Base-by-base conservation (phyloP, 148 eudicot genomes). In the Suaeda aralocaspica region DNA sequence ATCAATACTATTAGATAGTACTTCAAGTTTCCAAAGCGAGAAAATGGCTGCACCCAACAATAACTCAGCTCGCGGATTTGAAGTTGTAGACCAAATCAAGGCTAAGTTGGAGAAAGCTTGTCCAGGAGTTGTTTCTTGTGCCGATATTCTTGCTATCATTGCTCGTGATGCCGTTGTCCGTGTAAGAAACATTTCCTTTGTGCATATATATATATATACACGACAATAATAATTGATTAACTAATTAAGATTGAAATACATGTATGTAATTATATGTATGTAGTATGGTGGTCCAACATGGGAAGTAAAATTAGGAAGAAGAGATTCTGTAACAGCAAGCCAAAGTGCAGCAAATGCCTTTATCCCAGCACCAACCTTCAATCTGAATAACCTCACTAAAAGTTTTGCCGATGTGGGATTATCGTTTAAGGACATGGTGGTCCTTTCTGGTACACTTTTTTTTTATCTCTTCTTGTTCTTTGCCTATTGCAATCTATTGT, bases 271-370 rank as follows among this genome's bases (percentile, higher is more conserved):
- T n/a, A n/a, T 30, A 1, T 14, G 2, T 1, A 53, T 65, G 53
- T 57, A 82, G 86, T 69, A 80, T 59, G 89, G 89, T 67, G 89
- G 86, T 22, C 82, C 81, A 15, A 67, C 50, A 24, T 80, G 83
- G 78, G 41, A 78, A 70, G 86, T 85, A 46, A 25, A 22, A 68
- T 64, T 85, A 24, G 89, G 89, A 66, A 80, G 89, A 65, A 73
- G 84, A 70, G 89, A 85, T 67, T 78, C 89, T 18, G 24, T 61
- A 5, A 85, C 79, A 0, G 86, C 89, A 19, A 82, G 78, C 51
- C 59, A 22, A 26, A 74, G 60, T 25, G 86, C 66, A 58, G 89
- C 86, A 3, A 80, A 78, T 22, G 13, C 44, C 6, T 59, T 78
- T 19, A 63, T 85, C 6, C 80, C 80, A 0, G 36, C 48, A 21